Evolutionary conservation across 2,329 filamentous ascomycete genomes (phyloP).

Genomic region (Apiospora phragmitis): DNA sequence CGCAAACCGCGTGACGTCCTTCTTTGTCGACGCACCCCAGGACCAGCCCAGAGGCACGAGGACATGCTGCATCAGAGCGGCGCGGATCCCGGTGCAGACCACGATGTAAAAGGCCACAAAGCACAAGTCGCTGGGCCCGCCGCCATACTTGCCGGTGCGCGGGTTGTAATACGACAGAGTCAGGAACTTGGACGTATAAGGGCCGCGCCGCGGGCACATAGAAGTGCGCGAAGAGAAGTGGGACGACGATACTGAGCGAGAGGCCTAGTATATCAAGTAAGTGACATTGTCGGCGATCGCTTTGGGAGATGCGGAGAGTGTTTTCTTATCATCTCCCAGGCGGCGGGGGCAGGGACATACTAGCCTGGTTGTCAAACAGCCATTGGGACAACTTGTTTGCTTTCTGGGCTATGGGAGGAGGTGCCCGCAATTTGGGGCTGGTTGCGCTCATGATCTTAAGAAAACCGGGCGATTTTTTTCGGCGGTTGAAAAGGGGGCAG

Average conservation of each 20-base stretch:
- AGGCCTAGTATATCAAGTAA: conserved; percentile 56
- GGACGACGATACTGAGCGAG: conserved; percentile 76
- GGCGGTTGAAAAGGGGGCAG: background rate
- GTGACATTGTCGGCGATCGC: background rate
- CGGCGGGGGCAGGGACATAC: background rate
- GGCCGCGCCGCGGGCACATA: conserved; percentile 74
- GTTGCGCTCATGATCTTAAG: background rate
- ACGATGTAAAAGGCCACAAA: conserved; percentile 76
- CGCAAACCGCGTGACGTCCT: conserved; percentile 77
- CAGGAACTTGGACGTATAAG: conserved; percentile 81
- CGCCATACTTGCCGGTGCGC: conserved; percentile 66
- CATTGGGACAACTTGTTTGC: background rate
- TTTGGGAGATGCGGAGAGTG: background rate
- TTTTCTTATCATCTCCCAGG: background rate
- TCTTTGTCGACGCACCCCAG: conserved; percentile 71
- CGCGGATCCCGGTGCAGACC: conserved; percentile 81
- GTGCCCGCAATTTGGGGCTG: background rate
- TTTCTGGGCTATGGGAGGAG: background rate
- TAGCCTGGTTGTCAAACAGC: conserved; percentile 3
- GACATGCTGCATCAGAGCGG: conserved; percentile 83
- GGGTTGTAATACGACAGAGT: conserved; percentile 79
- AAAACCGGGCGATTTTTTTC: background rate
- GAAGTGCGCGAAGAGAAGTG: conserved; percentile 75
- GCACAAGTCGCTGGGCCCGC: conserved; percentile 75
- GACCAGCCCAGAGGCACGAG: conserved; percentile 72